Conservation (phyloP, 2,329 filamentous ascomycete species). For the Sporothrix variecibatus region DNA sequence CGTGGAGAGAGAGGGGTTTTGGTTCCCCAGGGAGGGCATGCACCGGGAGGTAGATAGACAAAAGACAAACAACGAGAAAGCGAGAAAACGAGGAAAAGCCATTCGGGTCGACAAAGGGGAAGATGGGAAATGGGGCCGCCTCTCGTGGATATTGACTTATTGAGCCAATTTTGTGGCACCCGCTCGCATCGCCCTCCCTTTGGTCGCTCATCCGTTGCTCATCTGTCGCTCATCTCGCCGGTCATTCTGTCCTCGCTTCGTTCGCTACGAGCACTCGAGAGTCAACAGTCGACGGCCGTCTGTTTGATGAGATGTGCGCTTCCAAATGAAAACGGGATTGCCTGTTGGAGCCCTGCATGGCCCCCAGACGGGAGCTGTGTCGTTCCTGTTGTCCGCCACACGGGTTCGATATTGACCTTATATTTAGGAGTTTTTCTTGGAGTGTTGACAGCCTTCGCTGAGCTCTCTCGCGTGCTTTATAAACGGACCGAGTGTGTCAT, state of each 20-base stretch:
- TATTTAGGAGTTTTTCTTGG: neutral
- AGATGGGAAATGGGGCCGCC: neutral
- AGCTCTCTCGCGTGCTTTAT: neutral
- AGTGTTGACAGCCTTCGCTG: neutral
- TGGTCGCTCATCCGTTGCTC: constrained; percentile 1
- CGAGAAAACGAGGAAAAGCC: neutral
- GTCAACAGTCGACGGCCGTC: neutral
- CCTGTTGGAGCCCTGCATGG: constrained; percentile 3
- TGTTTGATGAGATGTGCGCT: constrained; percentile 7
- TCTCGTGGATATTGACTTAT: constrained; percentile 10
- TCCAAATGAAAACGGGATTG: neutral
- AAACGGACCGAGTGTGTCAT: constrained; percentile 18
- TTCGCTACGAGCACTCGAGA: neutral
- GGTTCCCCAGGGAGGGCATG: neutral
- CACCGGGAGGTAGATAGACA: neutral
- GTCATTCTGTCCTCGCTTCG: neutral
- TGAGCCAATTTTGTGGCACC: constrained; percentile 15
- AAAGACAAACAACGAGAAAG: neutral
- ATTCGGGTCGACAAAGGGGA: neutral
- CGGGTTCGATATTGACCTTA: constrained; percentile 9
- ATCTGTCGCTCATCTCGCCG: neutral
- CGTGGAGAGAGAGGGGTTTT: neutral
- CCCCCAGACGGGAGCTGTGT: neutral
- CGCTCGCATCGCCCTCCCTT: constrained; percentile 10
- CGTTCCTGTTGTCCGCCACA: constrained; percentile 19